Evolutionary conservation across 208 protist genomes (phyloP).

Genomic region (Acanthamoeba triangularis): DNA sequence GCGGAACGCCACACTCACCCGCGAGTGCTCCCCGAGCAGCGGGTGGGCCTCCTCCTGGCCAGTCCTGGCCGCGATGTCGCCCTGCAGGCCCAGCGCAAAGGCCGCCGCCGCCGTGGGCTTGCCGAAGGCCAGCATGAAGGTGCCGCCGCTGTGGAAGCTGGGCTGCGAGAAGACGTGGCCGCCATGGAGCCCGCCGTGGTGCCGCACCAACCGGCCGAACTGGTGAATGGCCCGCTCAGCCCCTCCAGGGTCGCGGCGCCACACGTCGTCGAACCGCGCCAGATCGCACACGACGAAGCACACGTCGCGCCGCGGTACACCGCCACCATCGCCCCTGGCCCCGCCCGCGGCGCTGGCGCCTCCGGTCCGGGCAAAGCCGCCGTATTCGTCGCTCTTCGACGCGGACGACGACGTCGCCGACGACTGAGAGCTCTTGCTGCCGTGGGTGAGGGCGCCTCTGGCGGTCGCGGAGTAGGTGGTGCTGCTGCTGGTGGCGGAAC

Average conservation of each 20-base stretch:
- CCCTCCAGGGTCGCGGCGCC: not conserved
- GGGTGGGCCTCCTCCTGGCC: not conserved
- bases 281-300: conserved; percentile 31
- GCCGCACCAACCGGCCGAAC: not conserved
- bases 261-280: conserved; percentile 25
- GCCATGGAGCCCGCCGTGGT: not conserved
- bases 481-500: not conserved
- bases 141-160: conserved; percentile 50
- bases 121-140: conserved; percentile 29
- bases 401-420: not conserved
- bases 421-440: not conserved
- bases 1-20: not conserved
- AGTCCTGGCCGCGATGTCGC: not conserved
- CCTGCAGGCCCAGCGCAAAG: conserved; percentile 2
- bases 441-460: not conserved
- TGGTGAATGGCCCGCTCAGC: not conserved
- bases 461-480: not conserved
- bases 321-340: not conserved
- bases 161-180: not conserved
- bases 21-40: not conserved
- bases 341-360: not conserved
- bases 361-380: not conserved
- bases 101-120: not conserved
- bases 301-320: conserved; percentile 23
- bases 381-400: not conserved